Evolutionary conservation across 441 rosid genomes (phyloP).

Genomic region (Dalechampia spathulata): DNA sequence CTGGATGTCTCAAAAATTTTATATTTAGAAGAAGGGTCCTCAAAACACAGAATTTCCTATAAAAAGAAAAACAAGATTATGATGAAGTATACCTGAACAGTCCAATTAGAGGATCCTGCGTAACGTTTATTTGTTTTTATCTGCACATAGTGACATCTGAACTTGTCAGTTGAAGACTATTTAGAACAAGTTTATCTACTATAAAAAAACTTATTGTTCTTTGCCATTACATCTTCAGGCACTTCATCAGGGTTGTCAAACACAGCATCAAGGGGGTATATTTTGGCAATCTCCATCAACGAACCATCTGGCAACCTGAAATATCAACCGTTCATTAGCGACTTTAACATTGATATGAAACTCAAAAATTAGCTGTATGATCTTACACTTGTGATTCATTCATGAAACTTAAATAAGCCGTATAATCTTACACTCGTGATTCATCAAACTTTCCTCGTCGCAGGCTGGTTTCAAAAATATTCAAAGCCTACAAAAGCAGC

Average conservation of each 20-base stretch:
- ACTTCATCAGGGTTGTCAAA: slow-evolving; percentile 75
- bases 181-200: background rate
- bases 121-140: slow-evolving; percentile 77
- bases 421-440: slow-evolving; percentile 22
- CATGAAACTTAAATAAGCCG: background rate
- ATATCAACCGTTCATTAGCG: slow-evolving; percentile 12
- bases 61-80: background rate
- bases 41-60: background rate
- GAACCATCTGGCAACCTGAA: slow-evolving; percentile 91
- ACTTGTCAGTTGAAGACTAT: background rate
- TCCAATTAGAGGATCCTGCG: slow-evolving; percentile 83
- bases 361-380: too few relatives aligned
- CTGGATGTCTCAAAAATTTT: too few relatives aligned
- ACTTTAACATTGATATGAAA: too few relatives aligned
- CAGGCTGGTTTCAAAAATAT: slow-evolving; percentile 72
- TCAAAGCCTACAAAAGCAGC: slow-evolving; percentile 51
- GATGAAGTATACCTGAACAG: slow-evolving; percentile 58
- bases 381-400: too few relatives aligned
- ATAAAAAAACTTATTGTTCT: slow-evolving; percentile 4
- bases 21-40: too few relatives aligned
- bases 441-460: slow-evolving; percentile 63
- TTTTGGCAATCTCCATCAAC: slow-evolving; percentile 80
- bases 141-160: slow-evolving; percentile 34
- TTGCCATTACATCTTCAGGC: slow-evolving; percentile 76
- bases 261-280: slow-evolving; percentile 91